Evolutionary conservation across 2,329 filamentous ascomycete species (phyloP), one percentile per base, ranked within the genome.

Genomic region (Fusarium subtropicale): DNA sequence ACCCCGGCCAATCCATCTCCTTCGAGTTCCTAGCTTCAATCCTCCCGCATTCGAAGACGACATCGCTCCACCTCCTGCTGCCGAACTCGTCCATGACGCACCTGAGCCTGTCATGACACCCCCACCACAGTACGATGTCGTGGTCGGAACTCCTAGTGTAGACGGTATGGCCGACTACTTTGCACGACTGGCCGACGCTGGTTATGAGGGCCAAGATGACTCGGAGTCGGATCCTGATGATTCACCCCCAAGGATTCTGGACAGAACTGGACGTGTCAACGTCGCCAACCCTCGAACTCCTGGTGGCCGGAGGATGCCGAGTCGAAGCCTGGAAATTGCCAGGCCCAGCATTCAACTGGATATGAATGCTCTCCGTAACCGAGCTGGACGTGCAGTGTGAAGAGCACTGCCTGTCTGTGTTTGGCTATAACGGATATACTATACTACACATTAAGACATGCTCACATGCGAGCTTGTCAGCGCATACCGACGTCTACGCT

Each of bases 41-140:
- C 94, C 94, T 3, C 94, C 94, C 0, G 88, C 92, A 0, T 97
- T 97, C 75, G 91, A 96, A 66, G 93, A 93, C 7, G 91, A 97
- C 55, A 76, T 81, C 0, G 75, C 77, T 20, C 79, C 79, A 10
- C 80, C 80, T 9, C 77, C 80, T 4, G 77, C 73, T 41, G 73
- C 75, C 1, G 75, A 76, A 45, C 60, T 75, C 20, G 61, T 64
- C n/a, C 33, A 41, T 11, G 59, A 64, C 15, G 65, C n/a, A 61
- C 71, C 73, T 1, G 73, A 71, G 30, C 76, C 76, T 1, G 78
- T 92, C 18, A 84, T 92, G 68, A 97, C 93, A 0, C 94, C 94
- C 2, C 94, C 94, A 10, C 94, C 94, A 1, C 89, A 91, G 60
- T 97, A 97, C 77, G 92, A 95, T 62, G 84, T 86, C 5, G 92